These are phyloP conservation scores for Pterocarpus santalinus DNA, from an alignment of 306 rosid genomes.

Conservation along the genomic window DNA sequence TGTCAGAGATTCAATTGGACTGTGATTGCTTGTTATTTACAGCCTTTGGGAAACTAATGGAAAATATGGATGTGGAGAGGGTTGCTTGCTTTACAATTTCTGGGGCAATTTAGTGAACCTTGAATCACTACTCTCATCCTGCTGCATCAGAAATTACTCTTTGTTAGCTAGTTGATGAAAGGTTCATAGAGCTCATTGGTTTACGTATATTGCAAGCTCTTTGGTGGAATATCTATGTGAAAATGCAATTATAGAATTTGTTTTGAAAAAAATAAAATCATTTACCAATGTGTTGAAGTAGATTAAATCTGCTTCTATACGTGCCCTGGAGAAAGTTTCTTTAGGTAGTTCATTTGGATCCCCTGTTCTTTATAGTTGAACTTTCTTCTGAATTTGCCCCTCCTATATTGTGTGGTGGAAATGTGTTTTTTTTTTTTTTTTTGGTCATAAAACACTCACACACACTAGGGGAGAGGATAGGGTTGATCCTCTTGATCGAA, in stretches of 20 bases:
- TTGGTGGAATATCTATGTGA: background rate
- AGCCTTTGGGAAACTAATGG: background rate
- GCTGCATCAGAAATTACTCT: background rate
- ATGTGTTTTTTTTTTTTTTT: no score
- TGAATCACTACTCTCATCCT: conserved; percentile 3
- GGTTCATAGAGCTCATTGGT: background rate
- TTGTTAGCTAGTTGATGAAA: background rate
- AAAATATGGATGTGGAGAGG: no score
- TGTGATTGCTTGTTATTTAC: conserved; percentile 14
- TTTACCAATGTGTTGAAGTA: background rate
- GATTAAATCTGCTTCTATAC: background rate
- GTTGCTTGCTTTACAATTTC: conserved; percentile 15
- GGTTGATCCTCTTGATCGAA: no score
- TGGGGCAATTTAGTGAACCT: conserved; percentile 8
- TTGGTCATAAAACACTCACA: no score
- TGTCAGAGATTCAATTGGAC: background rate
- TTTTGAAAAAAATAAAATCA: no score
- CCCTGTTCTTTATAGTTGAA: background rate
- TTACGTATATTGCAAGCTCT: conserved; percentile 3
- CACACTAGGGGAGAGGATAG: no score
- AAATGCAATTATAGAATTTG: background rate
- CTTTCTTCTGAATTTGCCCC: background rate
- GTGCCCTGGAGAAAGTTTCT: background rate
- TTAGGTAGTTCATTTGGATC: background rate
- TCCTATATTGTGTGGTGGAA: background rate